Evolutionary conservation across 169 alveolate species (phyloP), one percentile per base, ranked within the genome.

Genomic region (Plasmodium relictum): DNA sequence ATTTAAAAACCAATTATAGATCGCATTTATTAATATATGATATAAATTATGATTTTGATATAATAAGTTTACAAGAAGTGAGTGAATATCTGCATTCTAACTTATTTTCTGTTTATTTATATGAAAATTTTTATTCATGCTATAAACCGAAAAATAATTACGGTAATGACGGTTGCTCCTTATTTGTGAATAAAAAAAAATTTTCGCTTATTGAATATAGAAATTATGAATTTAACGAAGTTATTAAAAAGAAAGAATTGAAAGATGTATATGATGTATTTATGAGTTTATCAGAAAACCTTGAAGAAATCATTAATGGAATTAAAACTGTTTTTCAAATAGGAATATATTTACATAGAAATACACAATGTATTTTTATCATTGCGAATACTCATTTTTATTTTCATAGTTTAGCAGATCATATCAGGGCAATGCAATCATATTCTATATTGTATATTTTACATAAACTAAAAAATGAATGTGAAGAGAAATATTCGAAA

Each of bases 111-210:
- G 63, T 70, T 6, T 83, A 56, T 59, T 73, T 83, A 18, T 24
- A 83, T 83, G 74, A 83, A 37, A 59, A 83, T 7, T 83, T 31
- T 50, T 83, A 68, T 58, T 62, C 86, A 20, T 56, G 50, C 3
- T 83, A 83, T 62, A 69, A 69, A 41, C 74, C 86, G 41, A 83
- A 83, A 72, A 83, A 22, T 45, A 54, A 31, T 12, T 14, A 20
- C 45, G 91, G 91, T 68, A 83, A 70, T 83, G 91, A 83, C 59
- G 91, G 91, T 0, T 83, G 91, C 22, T 83, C 91, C 74, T 70
- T 83, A 68, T 83, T 83, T 69, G 91, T 83, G 18, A 83, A 69
- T 69, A 83, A 83, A 69, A 69, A 83, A 39, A 83, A 83, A 58
- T 83, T 83, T 18, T 6, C 65, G 16, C 69, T 69, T 20, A 66